Conservation (phyloP, 305 asterid species). For the Plantago coronopus region DNA sequence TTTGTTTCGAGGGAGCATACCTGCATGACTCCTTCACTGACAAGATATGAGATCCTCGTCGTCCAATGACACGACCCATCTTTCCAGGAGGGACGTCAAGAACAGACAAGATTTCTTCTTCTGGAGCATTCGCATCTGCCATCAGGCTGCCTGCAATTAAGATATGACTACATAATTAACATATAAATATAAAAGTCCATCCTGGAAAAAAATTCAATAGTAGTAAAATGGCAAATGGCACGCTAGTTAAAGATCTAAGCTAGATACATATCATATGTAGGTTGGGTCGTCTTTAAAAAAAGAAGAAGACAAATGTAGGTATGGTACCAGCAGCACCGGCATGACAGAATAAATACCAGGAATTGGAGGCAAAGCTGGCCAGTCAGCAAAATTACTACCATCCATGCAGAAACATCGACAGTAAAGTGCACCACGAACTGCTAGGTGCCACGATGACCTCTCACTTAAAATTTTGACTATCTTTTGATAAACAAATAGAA, state of each 20-base stretch:
- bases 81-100: slow-evolving; percentile 83
- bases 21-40: slow-evolving; percentile 82
- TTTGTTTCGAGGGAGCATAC: slow-evolving; percentile 34
- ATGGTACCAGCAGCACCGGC: slow-evolving; percentile 4
- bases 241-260: too few species aligned
- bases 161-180: slow-evolving; percentile 27
- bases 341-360: slow-evolving; percentile 52
- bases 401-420: slow-evolving; percentile 90
- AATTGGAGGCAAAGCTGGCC: slow-evolving; percentile 80
- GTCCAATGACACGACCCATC: slow-evolving; percentile 92
- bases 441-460: slow-evolving; percentile 80
- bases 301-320: too few species aligned
- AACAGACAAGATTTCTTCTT: slow-evolving; percentile 78
- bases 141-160: slow-evolving; percentile 44
- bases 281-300: too few species aligned
- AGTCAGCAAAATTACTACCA: slow-evolving; percentile 61
- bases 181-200: background rate
- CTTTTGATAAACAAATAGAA: slow-evolving; percentile 63
- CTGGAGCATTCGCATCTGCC: slow-evolving; percentile 50
- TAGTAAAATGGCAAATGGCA: background rate
- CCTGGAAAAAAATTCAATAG: slow-evolving; percentile 6
- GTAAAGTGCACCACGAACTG: slow-evolving; percentile 90
- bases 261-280: too few species aligned
- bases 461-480: slow-evolving; percentile 71
- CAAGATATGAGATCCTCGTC: slow-evolving; percentile 73